A percentile compares a stretch with the other conserved stretches of the same genome.
Conservation (phyloP, 352 stramenopile genomes). For the Pythium volutum region DNA sequence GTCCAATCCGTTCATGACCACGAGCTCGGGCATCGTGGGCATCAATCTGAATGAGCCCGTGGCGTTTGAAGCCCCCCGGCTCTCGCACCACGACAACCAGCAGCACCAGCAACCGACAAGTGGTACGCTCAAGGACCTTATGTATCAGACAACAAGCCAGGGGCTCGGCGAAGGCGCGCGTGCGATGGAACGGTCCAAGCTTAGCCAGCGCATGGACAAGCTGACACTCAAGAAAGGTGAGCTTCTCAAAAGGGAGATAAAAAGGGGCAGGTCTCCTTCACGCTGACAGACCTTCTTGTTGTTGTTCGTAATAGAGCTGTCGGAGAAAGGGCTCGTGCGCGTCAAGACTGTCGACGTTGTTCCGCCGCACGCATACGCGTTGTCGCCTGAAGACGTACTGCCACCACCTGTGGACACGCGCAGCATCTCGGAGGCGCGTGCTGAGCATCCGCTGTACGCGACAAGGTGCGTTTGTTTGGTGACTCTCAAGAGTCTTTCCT, state of each 20-base stretch:
- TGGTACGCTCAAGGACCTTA: constrained; percentile 55
- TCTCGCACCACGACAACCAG: constrained; percentile 25
- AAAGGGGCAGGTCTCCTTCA: background rate
- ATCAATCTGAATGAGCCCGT: constrained; percentile 74
- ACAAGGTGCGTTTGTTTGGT: constrained; percentile 41
- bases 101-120: constrained; percentile 29
- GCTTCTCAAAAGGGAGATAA: background rate
- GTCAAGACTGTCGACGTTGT: constrained; percentile 56
- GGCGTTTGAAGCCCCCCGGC: constrained; percentile 53
- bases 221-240: constrained; percentile 59
- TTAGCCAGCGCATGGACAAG: constrained; percentile 82
- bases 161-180: constrained; percentile 46
- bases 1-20: constrained; percentile 85
- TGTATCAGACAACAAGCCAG: constrained; percentile 74
- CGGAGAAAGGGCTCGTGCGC: constrained; percentile 45
- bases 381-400: constrained; percentile 54
- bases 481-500: too few species aligned
- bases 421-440: constrained; percentile 52
- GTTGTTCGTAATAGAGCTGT: constrained; percentile 48
- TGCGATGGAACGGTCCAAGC: constrained; percentile 39
- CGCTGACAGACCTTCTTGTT: background rate
- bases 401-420: constrained; percentile 51
- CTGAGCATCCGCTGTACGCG: constrained; percentile 67
- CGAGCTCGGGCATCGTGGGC: constrained; percentile 76
- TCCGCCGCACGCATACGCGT: constrained; percentile 42